These are phyloP conservation scores for Prunus yedoensis DNA, from an alignment of 331 rosid species.

Conservation along the genomic window DNA sequence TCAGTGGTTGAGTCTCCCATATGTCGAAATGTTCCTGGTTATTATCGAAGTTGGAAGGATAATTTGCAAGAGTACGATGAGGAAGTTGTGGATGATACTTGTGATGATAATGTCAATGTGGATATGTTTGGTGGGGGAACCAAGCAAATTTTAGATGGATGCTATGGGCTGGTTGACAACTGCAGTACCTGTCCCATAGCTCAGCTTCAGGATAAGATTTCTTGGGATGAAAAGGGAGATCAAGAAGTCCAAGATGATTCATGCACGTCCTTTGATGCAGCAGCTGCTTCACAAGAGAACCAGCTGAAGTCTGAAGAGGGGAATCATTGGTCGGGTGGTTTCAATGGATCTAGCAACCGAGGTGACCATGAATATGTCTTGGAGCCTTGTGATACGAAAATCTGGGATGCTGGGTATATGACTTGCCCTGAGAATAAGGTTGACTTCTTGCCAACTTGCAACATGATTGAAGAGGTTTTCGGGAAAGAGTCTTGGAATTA, in stretches of 20 bases:
- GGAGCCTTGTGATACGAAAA: constrained; percentile 69
- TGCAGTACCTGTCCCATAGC: constrained; percentile 26
- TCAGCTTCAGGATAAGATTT: constrained; percentile 29
- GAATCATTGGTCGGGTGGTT: constrained; percentile 47
- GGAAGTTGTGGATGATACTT: constrained; percentile 33
- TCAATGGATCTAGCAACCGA: constrained; percentile 39
- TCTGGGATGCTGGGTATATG: constrained; percentile 68
- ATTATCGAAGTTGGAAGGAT: constrained; percentile 27
- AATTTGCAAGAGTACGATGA: constrained; percentile 41
- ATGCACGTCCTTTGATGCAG: constrained; percentile 49
- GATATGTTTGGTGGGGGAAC: constrained; percentile 23
- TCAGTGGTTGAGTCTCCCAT: constrained; percentile 61
- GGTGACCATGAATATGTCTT: constrained; percentile 52
- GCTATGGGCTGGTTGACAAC: constrained; percentile 16
- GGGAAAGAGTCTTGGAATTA: constrained; percentile 52
- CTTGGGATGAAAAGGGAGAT: constrained; percentile 38
- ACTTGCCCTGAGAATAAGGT: constrained; percentile 52
- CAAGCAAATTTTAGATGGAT: constrained; percentile 27
- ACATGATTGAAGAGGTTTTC: constrained; percentile 90
- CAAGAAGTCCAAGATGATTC: constrained; percentile 60
- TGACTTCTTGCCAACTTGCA: constrained; percentile 82
- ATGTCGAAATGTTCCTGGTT: constrained; percentile 30
- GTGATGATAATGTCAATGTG: constrained; percentile 18
- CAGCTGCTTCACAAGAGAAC: constrained; percentile 37
- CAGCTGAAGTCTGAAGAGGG: constrained; percentile 45